Evolutionary conservation across 2,329 filamentous ascomycete species (phyloP), one percentile per base, ranked within the genome.

Genomic region (Chaetothyriales sp.): DNA sequence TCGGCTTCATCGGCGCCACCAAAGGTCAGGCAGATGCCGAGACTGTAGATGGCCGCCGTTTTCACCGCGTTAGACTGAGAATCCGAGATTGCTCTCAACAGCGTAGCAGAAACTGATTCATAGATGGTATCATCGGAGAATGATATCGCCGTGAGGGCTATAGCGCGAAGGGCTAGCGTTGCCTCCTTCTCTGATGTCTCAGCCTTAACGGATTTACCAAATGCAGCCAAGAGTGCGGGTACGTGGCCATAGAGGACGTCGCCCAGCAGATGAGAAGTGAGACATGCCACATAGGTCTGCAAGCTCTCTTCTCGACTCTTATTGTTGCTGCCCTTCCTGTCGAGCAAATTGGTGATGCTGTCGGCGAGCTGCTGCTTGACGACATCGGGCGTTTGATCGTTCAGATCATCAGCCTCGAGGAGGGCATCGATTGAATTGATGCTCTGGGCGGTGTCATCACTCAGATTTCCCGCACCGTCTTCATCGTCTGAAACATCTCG

Each of bases 251-350:
- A 75, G 18, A 89, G 73, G 59, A 83, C 71, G 49, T 81, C 75
- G 57, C 79, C 73, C 50, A 82, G 78, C 63, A 78, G 87, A 60
- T 85, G 81, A 46, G 78, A 76, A 56, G 83, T 85, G 49, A 89
- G 66, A 18, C 86, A 73, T 49, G 82, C 77, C 43, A 77, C 74
- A 64, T 83, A 87, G 1, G 73, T 73, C 45, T 70, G 71, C 47
- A 89, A 70, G 28, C 76, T 77, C 43, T 78, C 73, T 61, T 88
- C 83, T 49, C 88, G 80, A 19, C 81, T 80, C 56, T 85, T 78
- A 20, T 76, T 78, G 58, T 82, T 88, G 67, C 83, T 87, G 58
- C 83, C 81, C 73, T 94, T 94, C 61, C 86, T 82, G 60, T 86
- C 80, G 51, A 83, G 74, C 25, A 94, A 77, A 59, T 85, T 81